These are phyloP conservation scores for Singerocomus inundabilis DNA, from an alignment of 1,284 basidiomycete genomes.

Conservation along the genomic window DNA sequence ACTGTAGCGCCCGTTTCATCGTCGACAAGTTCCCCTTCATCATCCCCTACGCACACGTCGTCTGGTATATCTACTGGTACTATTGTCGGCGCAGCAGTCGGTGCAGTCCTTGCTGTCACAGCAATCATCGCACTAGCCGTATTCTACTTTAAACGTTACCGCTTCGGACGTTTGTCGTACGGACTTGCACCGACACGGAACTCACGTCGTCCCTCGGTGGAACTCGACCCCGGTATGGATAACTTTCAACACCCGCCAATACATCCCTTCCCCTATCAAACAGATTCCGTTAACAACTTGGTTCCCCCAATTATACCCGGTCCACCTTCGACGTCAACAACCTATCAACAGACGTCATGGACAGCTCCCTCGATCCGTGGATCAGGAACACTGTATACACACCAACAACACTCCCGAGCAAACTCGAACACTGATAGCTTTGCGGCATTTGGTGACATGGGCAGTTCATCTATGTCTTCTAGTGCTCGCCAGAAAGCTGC, in stretches of 20 bases:
- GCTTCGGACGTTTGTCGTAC: constrained; percentile 27
- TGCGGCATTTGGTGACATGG: constrained; percentile 21
- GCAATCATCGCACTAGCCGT: constrained; percentile 46
- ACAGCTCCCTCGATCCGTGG: constrained; percentile 5
- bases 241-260: constrained; percentile 23
- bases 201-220: constrained; percentile 33
- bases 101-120: constrained; percentile 51
- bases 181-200: constrained; percentile 15
- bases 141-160: constrained; percentile 42
- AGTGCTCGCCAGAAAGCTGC: constrained; percentile 50
- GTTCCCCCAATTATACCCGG: constrained; percentile 11
- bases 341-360: constrained; percentile 6
- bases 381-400: constrained; percentile 25
- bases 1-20: constrained; percentile 30
- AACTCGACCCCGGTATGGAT: constrained; percentile 26
- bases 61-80: constrained; percentile 41
- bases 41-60: constrained; percentile 21
- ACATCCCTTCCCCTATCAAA: constrained; percentile 33
- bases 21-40: constrained; percentile 30
- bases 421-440: constrained; percentile 23
- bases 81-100: constrained; percentile 60
- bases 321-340: constrained; percentile 1
- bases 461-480: constrained; percentile 35
- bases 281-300: constrained; percentile 21
- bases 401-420: constrained; percentile 24